These are phyloP conservation scores for Mortierella sp. DNA, from an alignment of 371 early-diverging fungal species.

Conservation along the genomic window DNA sequence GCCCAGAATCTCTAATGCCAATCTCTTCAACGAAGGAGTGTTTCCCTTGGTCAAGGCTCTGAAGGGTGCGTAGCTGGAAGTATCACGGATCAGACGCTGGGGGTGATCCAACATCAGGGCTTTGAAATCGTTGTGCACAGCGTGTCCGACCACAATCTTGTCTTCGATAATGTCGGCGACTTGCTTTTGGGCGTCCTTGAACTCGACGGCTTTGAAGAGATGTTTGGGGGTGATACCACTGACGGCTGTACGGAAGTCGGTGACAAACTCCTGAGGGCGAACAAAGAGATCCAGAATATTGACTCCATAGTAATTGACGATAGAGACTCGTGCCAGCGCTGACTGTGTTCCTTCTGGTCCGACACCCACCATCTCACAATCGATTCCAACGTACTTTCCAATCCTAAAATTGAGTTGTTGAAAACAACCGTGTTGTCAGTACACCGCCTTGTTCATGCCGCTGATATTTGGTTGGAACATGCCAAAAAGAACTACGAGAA, in stretches of 20 bases:
- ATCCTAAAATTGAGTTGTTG: slow-evolving; percentile 43
- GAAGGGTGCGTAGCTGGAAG: slow-evolving; percentile 84
- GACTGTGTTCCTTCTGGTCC: slow-evolving; percentile 86
- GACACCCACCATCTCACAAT: slow-evolving; percentile 99
- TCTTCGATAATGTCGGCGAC: slow-evolving; percentile 87
- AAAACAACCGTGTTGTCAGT: not conserved
- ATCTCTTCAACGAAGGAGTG: slow-evolving; percentile 80
- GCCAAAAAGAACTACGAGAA: not conserved
- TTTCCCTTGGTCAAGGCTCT: slow-evolving; percentile 72
- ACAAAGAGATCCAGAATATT: slow-evolving; percentile 90
- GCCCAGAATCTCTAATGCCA: slow-evolving; percentile 83
- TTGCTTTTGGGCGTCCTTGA: slow-evolving; percentile 81
- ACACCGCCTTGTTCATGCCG: too few species aligned
- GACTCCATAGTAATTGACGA: slow-evolving; percentile 95
- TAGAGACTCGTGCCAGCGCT: slow-evolving; percentile 89
- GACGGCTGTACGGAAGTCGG: slow-evolving; percentile 93
- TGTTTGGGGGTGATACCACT: slow-evolving; percentile 93
- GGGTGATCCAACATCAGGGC: slow-evolving; percentile 89
- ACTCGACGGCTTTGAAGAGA: slow-evolving; percentile 68
- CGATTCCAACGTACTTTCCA: slow-evolving; percentile 94
- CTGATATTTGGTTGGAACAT: not conserved
- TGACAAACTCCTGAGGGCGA: slow-evolving; percentile 83
- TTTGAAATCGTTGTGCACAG: slow-evolving; percentile 88
- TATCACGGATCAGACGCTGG: slow-evolving; percentile 84
- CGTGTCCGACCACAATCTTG: slow-evolving; percentile 93